Percentiles rank a stretch among this genome's conserved stretches.
Evolutionary conservation across 164 flowering plant species (phyloP).

Genomic region (Piper longum): DNA sequence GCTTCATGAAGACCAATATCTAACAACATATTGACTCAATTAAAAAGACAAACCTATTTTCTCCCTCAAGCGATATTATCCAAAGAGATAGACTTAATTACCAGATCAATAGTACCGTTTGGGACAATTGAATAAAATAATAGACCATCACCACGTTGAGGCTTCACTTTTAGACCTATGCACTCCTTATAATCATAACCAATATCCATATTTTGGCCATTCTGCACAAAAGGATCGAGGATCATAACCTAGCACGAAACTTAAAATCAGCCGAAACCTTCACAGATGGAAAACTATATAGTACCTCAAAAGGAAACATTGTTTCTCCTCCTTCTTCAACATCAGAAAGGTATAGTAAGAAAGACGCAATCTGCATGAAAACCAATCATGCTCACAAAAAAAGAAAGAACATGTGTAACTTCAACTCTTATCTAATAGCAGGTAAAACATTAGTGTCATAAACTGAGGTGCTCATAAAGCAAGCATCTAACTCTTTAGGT

Average conservation of each 20-base stretch:
- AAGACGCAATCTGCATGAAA: conserved; percentile 19
- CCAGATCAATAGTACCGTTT: conserved; percentile 80
- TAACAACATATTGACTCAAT: neutral
- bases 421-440: neutral
- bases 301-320: conserved; percentile 13
- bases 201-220: conserved; percentile 41
- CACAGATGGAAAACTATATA: neutral
- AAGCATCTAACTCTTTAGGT: neutral
- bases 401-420: neutral
- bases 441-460: neutral
- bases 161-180: conserved; percentile 82
- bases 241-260: conserved; percentile 9
- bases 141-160: conserved; percentile 79
- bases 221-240: conserved; percentile 27
- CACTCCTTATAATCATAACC: conserved; percentile 51
- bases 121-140: conserved; percentile 72
- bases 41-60: neutral
- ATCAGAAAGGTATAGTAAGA: conserved; percentile 10
- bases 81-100: conserved; percentile 7
- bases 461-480: neutral
- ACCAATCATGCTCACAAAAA: neutral
- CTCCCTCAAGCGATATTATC: neutral
- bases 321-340: conserved; percentile 10
- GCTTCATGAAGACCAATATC: too few relatives aligned
- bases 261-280: neutral